phyloP scores from a whole-genome alignment of 1,139 yeast genomes.

The Geotrichum restrictum region DNA sequence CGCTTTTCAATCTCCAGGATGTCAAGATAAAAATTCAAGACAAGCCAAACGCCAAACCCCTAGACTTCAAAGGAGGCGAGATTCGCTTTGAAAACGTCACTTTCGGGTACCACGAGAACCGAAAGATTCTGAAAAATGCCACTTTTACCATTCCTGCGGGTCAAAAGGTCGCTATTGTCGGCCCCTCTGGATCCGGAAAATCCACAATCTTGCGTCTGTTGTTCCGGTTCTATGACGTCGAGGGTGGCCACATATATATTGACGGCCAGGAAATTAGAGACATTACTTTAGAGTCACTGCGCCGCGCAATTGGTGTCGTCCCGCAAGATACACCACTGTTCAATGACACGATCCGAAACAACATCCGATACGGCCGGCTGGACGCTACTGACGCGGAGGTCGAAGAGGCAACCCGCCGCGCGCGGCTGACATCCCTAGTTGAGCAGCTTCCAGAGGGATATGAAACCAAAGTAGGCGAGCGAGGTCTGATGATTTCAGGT shows the following conservation, averaged over 20 bases:
- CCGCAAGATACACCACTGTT: conserved; percentile 97
- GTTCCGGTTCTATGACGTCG: conserved; percentile 85
- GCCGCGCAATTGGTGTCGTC: conserved; percentile 80
- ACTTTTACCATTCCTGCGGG: conserved; percentile 88
- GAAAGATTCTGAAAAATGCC: conserved; percentile 80
- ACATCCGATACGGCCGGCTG: conserved; percentile 80
- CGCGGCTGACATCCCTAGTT: conserved; percentile 63
- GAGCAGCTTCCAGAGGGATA: conserved; percentile 76
- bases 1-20: conserved; percentile 75
- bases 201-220: conserved; percentile 81
- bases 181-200: conserved; percentile 94
- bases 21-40: conserved; percentile 66
- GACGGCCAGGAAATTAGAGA: conserved; percentile 87
- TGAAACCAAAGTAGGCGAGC: conserved; percentile 89
- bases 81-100: conserved; percentile 86
- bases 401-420: conserved; percentile 56
- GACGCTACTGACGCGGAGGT: conserved; percentile 74
- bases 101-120: conserved; percentile 84
- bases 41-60: conserved; percentile 56
- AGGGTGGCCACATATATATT: conserved; percentile 69
- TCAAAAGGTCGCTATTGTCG: conserved; percentile 84
- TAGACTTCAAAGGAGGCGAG: conserved; percentile 58
- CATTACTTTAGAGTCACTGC: conserved; percentile 69
- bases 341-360: conserved; percentile 84
- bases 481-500: conserved; percentile 98